Conservation (phyloP, 2,329 filamentous ascomycete genomes). For the Alternaria atra region DNA sequence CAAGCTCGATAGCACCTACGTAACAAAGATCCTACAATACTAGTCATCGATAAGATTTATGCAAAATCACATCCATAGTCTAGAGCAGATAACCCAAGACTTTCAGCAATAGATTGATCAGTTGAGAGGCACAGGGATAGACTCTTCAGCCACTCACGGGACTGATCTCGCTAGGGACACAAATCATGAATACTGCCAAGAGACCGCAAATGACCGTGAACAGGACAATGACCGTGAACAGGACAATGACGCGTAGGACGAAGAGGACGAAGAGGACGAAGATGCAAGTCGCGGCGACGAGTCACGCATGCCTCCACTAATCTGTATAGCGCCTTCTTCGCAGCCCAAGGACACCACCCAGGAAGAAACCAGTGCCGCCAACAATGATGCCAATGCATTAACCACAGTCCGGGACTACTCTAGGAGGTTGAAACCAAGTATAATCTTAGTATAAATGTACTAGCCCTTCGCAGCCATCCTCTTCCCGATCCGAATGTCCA, state of each 20-base stretch:
- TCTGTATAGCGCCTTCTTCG: neutral
- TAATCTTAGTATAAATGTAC: neutral
- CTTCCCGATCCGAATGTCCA: neutral
- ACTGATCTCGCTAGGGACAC: too few species aligned
- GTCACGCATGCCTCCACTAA: neutral
- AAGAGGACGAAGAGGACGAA: neutral
- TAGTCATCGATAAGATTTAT: too few species aligned
- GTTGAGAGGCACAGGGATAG: too few species aligned
- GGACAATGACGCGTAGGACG: neutral
- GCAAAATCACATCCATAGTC: too few species aligned
- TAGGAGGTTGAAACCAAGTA: neutral
- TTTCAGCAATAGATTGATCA: too few species aligned
- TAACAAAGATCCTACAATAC: too few species aligned
- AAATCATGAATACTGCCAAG: neutral
- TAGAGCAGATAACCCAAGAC: too few species aligned
- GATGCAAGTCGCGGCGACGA: neutral
- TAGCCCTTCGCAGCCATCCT: neutral
- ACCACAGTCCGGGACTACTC: neutral
- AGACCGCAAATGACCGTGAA: neutral
- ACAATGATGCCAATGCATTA: neutral
- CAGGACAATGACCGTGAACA: neutral
- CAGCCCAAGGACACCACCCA: neutral
- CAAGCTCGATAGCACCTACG: too few species aligned
- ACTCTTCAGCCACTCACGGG: too few species aligned
- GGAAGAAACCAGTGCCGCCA: neutral